These are phyloP conservation scores for Fraxinus angustifolia DNA, from an alignment of 305 asterid species.

Conservation along the genomic window DNA sequence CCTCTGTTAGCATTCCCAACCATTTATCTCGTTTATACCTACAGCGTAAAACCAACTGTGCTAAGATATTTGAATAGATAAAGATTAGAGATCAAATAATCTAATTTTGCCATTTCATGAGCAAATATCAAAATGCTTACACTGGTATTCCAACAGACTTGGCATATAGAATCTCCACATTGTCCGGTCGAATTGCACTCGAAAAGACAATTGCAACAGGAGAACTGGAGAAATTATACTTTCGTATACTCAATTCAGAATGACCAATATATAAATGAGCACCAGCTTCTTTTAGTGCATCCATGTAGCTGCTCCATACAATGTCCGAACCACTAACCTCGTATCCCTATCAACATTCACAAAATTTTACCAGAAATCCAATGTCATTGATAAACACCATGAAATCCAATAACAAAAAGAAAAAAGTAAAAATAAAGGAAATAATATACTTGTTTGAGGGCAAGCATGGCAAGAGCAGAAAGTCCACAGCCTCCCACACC, in stretches of 20 bases:
- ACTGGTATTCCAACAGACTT: conserved; percentile 25
- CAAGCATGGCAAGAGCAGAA: conserved; percentile 45
- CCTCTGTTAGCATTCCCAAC: conserved; percentile 39
- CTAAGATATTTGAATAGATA: background rate
- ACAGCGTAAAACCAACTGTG: background rate
- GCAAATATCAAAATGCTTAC: conserved; percentile 18
- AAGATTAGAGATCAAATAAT: background rate
- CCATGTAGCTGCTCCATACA: conserved; percentile 37
- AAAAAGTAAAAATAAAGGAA: background rate
- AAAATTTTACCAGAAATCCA: background rate
- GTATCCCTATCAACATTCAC: conserved; percentile 26
- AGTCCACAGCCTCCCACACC: conserved; percentile 42
- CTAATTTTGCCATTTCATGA: background rate
- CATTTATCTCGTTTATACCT: conserved; percentile 37
- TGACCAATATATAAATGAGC: conserved; percentile 32
- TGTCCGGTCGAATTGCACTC: conserved; percentile 34
- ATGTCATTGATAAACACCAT: background rate
- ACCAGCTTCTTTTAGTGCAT: conserved; percentile 29
- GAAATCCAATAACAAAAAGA: background rate
- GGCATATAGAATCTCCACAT: conserved; percentile 39
- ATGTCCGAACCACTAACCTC: conserved; percentile 41
- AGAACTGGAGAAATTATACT: conserved; percentile 15
- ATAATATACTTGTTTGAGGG: conserved; percentile 27
- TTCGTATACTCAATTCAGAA: conserved; percentile 30
- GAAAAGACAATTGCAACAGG: conserved; percentile 38